Evolutionary conservation across 192 early-diverging fungal species (phyloP).

Genomic region (Umbelopsis sp.): DNA sequence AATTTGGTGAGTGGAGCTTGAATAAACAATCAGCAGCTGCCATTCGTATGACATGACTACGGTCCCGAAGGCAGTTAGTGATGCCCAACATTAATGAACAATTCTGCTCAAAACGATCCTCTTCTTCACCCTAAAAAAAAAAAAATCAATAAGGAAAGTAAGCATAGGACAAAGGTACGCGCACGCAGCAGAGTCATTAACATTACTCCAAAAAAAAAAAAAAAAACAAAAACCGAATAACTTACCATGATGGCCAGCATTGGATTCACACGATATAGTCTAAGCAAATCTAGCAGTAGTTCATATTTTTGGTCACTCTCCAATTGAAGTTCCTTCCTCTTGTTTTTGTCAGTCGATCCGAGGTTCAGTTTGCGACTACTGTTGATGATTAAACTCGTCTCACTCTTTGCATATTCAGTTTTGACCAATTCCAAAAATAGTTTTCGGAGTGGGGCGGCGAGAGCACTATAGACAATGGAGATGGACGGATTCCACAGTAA

Average conservation of each 20-base stretch:
- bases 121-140: slow-evolving; percentile 60
- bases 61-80: slow-evolving; percentile 74
- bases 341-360: slow-evolving; percentile 47
- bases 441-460: slow-evolving; percentile 62
- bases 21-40: slow-evolving; percentile 74
- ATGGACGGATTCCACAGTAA: slow-evolving; percentile 75
- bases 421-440: slow-evolving; percentile 62
- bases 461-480: slow-evolving; percentile 50
- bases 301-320: slow-evolving; percentile 75
- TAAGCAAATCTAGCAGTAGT: slow-evolving; percentile 76
- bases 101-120: slow-evolving; percentile 73
- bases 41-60: slow-evolving; percentile 66
- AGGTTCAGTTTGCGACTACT: slow-evolving; percentile 34
- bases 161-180: too few species aligned
- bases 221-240: slow-evolving; percentile 15
- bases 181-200: too few species aligned
- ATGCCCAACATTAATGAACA: slow-evolving; percentile 72
- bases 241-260: slow-evolving; percentile 71
- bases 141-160: neutral
- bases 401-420: slow-evolving; percentile 34
- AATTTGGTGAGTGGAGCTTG: slow-evolving; percentile 68
- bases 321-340: slow-evolving; percentile 48
- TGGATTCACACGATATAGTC: slow-evolving; percentile 76
- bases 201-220: neutral
- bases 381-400: slow-evolving; percentile 12